Percentiles rank a stretch among this genome's conserved stretches.
phyloP scores from a whole-genome alignment of 495 filamentous ascomycete species.

The Daldinia grandis region DNA sequence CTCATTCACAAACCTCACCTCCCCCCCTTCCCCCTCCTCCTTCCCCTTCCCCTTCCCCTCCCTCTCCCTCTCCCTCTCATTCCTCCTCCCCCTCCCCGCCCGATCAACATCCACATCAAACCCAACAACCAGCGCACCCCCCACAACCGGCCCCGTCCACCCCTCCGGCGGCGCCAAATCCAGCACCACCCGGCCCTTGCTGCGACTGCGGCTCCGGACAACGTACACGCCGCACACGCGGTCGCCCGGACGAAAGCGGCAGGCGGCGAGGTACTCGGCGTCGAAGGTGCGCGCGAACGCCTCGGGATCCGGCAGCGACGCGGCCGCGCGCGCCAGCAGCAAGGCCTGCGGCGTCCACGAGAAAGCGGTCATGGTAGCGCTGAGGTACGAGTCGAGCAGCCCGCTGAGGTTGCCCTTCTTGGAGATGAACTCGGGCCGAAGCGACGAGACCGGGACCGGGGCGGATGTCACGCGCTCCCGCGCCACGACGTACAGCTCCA shows the following conservation, averaged over 20 bases:
- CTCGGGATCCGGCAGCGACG: conserved; percentile 3
- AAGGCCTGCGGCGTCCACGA: conserved; percentile 47
- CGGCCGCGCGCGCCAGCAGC: conserved; percentile 30
- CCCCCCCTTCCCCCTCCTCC: neutral
- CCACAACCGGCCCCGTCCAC: conserved; percentile 41
- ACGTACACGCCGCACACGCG: conserved; percentile 47
- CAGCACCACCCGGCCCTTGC: conserved; percentile 36
- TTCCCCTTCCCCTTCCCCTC: conserved; percentile 20
- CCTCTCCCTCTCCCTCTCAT: conserved; percentile 45
- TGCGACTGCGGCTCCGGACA: conserved; percentile 7
- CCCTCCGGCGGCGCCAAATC: conserved; percentile 41
- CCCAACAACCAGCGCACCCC: conserved; percentile 41
- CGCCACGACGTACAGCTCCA: conserved; percentile 34
- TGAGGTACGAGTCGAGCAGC: conserved; percentile 39
- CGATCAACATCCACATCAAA: conserved; percentile 9
- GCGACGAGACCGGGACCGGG: neutral
- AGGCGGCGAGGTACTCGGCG: conserved; percentile 28
- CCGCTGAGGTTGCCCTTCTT: neutral
- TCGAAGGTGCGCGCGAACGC: conserved; percentile 34
- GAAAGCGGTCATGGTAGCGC: conserved; percentile 45
- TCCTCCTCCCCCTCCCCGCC: conserved; percentile 1
- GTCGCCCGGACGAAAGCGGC: conserved; percentile 38
- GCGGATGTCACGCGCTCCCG: conserved; percentile 43
- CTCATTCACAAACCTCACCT: conserved; percentile 44
- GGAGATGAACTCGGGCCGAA: conserved; percentile 3